phyloP scores from a whole-genome alignment of 805 yeast genomes.

The Metschnikowia chrysomelidarum region DNA sequence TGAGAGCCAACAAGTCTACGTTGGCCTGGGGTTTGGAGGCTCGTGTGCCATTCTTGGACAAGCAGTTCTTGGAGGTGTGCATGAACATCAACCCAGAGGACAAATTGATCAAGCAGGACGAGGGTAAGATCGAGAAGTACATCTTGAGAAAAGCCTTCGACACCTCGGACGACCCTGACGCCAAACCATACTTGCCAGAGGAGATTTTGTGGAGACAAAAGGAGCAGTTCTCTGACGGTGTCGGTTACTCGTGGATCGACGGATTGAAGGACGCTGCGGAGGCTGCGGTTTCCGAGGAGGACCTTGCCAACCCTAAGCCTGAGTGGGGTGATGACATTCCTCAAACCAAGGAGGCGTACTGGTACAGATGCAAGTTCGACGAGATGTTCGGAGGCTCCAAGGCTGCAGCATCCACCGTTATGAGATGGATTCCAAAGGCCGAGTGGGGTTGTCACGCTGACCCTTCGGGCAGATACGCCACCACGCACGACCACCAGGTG shows the following conservation, averaged over 20 bases:
- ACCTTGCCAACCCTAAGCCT: slow-evolving; percentile 84
- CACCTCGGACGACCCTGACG: slow-evolving; percentile 76
- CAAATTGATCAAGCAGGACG: slow-evolving; percentile 71
- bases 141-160: slow-evolving; percentile 96
- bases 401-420: slow-evolving; percentile 94
- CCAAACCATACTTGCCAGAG: slow-evolving; percentile 86
- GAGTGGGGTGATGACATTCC: slow-evolving; percentile 97
- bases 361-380: slow-evolving; percentile 97
- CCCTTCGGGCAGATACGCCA: slow-evolving; percentile 96
- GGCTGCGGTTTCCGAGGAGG: slow-evolving; percentile 80
- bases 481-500: slow-evolving; percentile 69
- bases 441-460: slow-evolving; percentile 99
- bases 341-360: slow-evolving; percentile 97
- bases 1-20: slow-evolving; percentile 98
- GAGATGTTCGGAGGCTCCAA: slow-evolving; percentile 77
- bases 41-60: slow-evolving; percentile 98
- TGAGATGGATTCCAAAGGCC: slow-evolving; percentile 99
- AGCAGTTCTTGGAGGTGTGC: slow-evolving; percentile 83
- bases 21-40: slow-evolving; percentile 99
- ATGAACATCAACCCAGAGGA: slow-evolving; percentile 95
- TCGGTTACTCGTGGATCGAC: slow-evolving; percentile 99
- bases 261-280: slow-evolving; percentile 96
- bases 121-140: slow-evolving; percentile 90
- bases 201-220: slow-evolving; percentile 99
- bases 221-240: slow-evolving; percentile 99